These are phyloP conservation scores for Aspergillus sp. DNA, from an alignment of 2,329 filamentous ascomycete species.

Conservation along the genomic window DNA sequence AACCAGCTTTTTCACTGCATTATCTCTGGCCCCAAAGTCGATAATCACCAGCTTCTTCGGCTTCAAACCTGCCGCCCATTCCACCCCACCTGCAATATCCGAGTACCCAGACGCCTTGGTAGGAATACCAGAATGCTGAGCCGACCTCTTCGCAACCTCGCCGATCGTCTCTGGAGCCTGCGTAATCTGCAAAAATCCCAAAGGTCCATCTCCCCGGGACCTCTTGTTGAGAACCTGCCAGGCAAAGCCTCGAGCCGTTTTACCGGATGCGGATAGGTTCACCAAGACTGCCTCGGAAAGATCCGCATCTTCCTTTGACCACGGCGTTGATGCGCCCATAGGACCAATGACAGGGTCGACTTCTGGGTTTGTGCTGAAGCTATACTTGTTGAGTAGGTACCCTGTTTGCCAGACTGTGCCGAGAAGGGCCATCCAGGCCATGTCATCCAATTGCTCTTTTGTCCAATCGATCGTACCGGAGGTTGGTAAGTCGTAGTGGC, in stretches of 20 bases:
- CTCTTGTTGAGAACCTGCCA: conserved; percentile 18
- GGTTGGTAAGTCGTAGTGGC: background rate
- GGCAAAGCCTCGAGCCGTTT: conserved; percentile 22
- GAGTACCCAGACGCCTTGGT: conserved; percentile 7
- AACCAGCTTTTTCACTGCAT: conserved; percentile 2
- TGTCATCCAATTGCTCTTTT: conserved; percentile 15
- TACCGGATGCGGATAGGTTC: conserved; percentile 24
- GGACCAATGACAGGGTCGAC: conserved; percentile 11
- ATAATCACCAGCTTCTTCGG: conserved; percentile 11
- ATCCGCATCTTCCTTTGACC: conserved; percentile 28
- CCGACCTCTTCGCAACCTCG: conserved; percentile 1
- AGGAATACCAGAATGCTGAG: conserved; percentile 1
- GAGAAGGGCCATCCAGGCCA: conserved; percentile 20
- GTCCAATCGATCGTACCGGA: conserved; percentile 4
- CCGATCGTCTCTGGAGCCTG: conserved; percentile 9
- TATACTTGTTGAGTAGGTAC: conserved; percentile 27
- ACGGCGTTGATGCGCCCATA: conserved; percentile 8
- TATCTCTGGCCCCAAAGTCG: conserved; percentile 11
- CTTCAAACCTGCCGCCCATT: conserved; percentile 6
- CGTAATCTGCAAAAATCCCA: conserved; percentile 23
- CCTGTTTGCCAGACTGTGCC: conserved; percentile 22
- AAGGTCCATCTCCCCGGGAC: conserved; percentile 8
- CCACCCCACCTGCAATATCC: background rate
- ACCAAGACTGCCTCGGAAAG: conserved; percentile 29
- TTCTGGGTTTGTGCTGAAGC: conserved; percentile 23